Base-by-base conservation (phyloP, 441 rosid genomes). In the Gossypium trilobum region DNA sequence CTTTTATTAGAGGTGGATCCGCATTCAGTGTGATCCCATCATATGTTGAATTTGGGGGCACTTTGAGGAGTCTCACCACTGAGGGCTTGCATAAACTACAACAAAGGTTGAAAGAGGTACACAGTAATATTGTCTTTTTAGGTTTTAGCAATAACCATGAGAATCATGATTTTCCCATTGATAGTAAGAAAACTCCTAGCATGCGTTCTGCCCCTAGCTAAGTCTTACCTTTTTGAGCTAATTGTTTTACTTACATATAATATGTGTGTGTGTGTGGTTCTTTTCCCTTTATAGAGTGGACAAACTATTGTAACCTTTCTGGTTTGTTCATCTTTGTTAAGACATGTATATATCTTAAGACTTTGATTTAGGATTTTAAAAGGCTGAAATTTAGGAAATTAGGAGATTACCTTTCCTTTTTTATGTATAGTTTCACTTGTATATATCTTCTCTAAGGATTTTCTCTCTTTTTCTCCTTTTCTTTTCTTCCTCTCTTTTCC, bases 21-120 rank as follows among this genome's bases (percentile, higher is more conserved):
- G 83, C 87, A 54, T 71, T 81, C 59, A 87, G 85, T 65, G 80
- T 71, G 48, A 83, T 87, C 80, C 94, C 93, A 1, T 63, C 83
- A 1, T 79, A 78, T 76, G 91, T 89, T 68, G 88, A 87, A 73
- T 93, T 93, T 65, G 91, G 96, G 10, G 98, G 97, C 73, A 85
- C 96, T 55, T 64, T 91, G 79, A 86, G 98, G 81, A 87, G 96
- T 84, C 96, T 93, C 67, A 84, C 94, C 2, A 86, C 94, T 0
- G 78, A 86, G 77, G 93, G 96, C 70, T 79, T 93, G 78, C 55
- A 61, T 73, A 82, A 74, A 78, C 90, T 93, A 70, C 85, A 27
- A 64, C 78, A 42, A 33, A 85, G 95, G 83, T 68, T 88, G 76
- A 85, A 81, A 79, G 90, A 91, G 92, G 97, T 93, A 81, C 1